Conservation (phyloP, 1,284 basidiomycete species). For the Wallemia hederae region DNA sequence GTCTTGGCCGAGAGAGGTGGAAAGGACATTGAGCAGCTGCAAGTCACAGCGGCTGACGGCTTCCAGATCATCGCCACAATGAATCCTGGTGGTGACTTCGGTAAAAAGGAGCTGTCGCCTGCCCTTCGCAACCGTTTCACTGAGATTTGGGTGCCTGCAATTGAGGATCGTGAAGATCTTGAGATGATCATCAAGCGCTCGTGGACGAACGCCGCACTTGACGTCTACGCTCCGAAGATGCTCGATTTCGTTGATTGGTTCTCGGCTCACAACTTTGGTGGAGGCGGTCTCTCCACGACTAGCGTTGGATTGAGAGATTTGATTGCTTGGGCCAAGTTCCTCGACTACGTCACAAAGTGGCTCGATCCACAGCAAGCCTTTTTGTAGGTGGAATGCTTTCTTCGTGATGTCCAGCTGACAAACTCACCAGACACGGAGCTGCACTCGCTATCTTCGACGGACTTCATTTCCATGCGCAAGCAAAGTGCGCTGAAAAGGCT, state of each 20-base stretch:
- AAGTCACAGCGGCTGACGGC: constrained; percentile 29
- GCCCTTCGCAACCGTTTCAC: constrained; percentile 94
- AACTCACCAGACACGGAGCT: constrained; percentile 33
- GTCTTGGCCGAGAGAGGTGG: constrained; percentile 82
- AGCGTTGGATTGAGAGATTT: constrained; percentile 63
- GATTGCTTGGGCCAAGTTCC: constrained; percentile 72
- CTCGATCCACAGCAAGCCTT: background rate
- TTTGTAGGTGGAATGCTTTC: background rate
- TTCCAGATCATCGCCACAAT: constrained; percentile 94
- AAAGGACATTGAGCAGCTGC: constrained; percentile 34
- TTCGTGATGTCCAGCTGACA: constrained; percentile 10
- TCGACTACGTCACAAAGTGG: constrained; percentile 28
- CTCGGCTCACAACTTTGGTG: constrained; percentile 27
- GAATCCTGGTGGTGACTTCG: constrained; percentile 98
- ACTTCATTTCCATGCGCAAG: constrained; percentile 40
- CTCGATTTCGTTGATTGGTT: constrained; percentile 67
- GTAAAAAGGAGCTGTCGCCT: constrained; percentile 94
- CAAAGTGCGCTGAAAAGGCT: constrained; percentile 16
- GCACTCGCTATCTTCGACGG: constrained; percentile 66
- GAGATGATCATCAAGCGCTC: constrained; percentile 44
- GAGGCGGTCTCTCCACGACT: constrained; percentile 22
- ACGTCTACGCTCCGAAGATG: constrained; percentile 30
- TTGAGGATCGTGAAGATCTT: constrained; percentile 46
- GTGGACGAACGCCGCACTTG: constrained; percentile 34
- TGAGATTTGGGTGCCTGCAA: constrained; percentile 89